Percentiles rank a stretch among this genome's conserved stretches.
Evolutionary conservation across 495 filamentous ascomycete genomes (phyloP).

Genomic region (Mytilinidion resinicola): DNA sequence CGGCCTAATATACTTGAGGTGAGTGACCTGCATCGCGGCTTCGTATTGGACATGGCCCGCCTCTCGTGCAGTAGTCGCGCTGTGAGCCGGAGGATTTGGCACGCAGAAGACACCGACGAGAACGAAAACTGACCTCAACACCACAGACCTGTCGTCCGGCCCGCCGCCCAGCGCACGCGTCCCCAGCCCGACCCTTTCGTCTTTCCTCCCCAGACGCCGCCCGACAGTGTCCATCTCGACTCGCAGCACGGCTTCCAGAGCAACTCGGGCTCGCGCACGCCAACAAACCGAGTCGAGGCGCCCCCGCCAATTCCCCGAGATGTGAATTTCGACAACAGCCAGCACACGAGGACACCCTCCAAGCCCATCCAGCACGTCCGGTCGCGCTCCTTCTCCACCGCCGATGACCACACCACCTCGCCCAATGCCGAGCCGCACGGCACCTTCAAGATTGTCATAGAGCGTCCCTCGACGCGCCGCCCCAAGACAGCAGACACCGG

Average conservation of each 20-base stretch:
- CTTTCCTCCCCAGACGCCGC: slow-evolving; percentile 50
- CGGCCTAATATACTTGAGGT: slow-evolving; percentile 92
- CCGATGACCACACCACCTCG: slow-evolving; percentile 38
- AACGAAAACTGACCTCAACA: too few species aligned
- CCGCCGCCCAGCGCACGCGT: slow-evolving; percentile 51
- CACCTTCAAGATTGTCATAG: slow-evolving; percentile 79
- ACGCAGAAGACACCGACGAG: not conserved
- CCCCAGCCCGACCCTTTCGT: slow-evolving; percentile 49
- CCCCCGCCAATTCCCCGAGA: slow-evolving; percentile 10
- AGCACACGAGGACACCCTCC: slow-evolving; percentile 12
- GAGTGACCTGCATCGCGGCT: slow-evolving; percentile 34
- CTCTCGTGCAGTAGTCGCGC: not conserved
- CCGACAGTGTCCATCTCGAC: slow-evolving; percentile 50
- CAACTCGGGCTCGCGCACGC: slow-evolving; percentile 26
- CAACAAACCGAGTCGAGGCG: not conserved
- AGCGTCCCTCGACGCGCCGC: slow-evolving; percentile 55
- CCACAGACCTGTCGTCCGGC: slow-evolving; percentile 53
- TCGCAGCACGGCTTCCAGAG: slow-evolving; percentile 45
- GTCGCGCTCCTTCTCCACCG: slow-evolving; percentile 56
- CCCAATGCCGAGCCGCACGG: slow-evolving; percentile 51
- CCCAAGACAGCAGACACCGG: slow-evolving; percentile 63
- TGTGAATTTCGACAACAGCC: slow-evolving; percentile 15
- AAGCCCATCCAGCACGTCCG: slow-evolving; percentile 43
- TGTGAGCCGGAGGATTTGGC: not conserved
- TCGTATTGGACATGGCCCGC: too few species aligned